Conservation (phyloP, 2,329 filamentous ascomycete genomes). For the Magnaporthiopsis poae region DNA sequence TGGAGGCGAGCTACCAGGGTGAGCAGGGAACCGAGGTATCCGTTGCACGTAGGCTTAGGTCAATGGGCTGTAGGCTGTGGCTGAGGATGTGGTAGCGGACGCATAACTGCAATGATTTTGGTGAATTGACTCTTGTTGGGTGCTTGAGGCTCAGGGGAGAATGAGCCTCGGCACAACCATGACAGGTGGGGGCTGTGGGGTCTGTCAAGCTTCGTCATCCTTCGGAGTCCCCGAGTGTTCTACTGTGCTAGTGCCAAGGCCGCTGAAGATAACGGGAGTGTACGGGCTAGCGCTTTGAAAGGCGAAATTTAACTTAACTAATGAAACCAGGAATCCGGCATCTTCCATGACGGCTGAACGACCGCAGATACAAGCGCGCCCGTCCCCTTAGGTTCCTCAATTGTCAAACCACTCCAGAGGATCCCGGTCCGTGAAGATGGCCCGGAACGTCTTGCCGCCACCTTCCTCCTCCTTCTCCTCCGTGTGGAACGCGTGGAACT, state of each 20-base stretch:
- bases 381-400: slow-evolving; percentile 13
- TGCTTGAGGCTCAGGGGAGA: background rate
- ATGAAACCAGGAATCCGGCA: background rate
- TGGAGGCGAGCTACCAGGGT: background rate
- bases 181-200: background rate
- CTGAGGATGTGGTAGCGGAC: background rate
- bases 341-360: too few species aligned
- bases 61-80: background rate
- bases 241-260: background rate
- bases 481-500: slow-evolving; percentile 38
- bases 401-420: slow-evolving; percentile 46
- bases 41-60: background rate
- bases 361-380: background rate
- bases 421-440: slow-evolving; percentile 37
- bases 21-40: background rate
- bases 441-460: slow-evolving; percentile 34
- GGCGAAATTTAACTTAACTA: background rate
- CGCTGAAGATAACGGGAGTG: too few species aligned
- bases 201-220: background rate
- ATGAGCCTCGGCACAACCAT: background rate
- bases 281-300: background rate
- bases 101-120: background rate
- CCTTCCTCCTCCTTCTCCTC: slow-evolving; percentile 29
- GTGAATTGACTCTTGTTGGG: background rate
- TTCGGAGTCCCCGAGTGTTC: background rate